Evolutionary conservation across 768 basidiomycete species (phyloP).

Genomic region (Artomyces pyxidatus): DNA sequence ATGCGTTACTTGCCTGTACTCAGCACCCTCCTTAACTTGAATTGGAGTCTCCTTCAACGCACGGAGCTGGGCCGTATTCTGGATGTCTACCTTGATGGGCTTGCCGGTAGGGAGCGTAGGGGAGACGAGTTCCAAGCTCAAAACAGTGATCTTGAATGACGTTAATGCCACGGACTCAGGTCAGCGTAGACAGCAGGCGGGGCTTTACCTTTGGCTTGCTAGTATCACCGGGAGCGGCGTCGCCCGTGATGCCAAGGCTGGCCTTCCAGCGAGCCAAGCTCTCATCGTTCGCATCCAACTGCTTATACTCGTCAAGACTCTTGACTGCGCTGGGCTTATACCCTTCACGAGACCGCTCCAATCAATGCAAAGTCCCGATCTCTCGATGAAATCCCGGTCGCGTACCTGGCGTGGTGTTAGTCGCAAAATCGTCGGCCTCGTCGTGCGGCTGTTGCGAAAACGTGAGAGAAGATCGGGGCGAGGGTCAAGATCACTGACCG

Average conservation of each 20-base stretch:
- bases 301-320: conserved; percentile 72
- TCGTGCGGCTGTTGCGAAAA: conserved; percentile 33
- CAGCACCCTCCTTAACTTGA: conserved; percentile 74
- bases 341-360: conserved; percentile 37
- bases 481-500: conserved; percentile 7
- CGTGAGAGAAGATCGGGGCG: neutral
- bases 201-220: conserved; percentile 57
- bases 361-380: too few relatives aligned
- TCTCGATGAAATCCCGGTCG: too few relatives aligned
- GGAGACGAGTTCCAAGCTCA: conserved; percentile 77
- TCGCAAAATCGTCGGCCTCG: conserved; percentile 64
- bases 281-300: conserved; percentile 86
- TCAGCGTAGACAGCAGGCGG: conserved; percentile 4
- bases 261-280: conserved; percentile 95
- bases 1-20: conserved; percentile 55
- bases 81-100: conserved; percentile 61
- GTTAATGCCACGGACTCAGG: neutral
- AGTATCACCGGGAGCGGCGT: conserved; percentile 28
- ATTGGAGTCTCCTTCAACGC: conserved; percentile 74
- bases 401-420: conserved; percentile 60
- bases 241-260: conserved; percentile 74
- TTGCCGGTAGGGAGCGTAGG: conserved; percentile 52
- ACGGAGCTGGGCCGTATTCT: conserved; percentile 36
- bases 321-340: conserved; percentile 69
- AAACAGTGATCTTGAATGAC: conserved; percentile 49